A percentile compares a stretch with the other conserved stretches of the same genome.
Evolutionary conservation across 2,329 filamentous ascomycete species (phyloP).

Genomic region (Capronia epimyces): DNA sequence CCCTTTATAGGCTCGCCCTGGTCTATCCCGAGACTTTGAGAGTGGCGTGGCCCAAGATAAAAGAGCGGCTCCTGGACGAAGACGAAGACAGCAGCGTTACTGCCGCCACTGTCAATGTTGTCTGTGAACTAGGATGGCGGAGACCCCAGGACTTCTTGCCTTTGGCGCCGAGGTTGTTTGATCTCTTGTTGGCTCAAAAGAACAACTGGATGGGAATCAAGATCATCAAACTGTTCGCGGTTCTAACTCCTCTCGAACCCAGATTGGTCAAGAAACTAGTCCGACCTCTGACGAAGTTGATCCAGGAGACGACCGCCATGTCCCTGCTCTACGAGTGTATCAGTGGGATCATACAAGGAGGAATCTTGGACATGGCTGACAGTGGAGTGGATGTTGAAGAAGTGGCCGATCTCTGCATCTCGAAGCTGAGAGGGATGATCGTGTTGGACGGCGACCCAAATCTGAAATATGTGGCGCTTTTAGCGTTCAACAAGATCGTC

Average conservation of each 20-base stretch:
- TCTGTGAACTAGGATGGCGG: slow-evolving; percentile 93
- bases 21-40: slow-evolving; percentile 95
- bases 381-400: slow-evolving; percentile 79
- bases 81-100: slow-evolving; percentile 88
- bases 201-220: slow-evolving; percentile 99
- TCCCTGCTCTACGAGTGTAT: slow-evolving; percentile 98
- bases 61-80: slow-evolving; percentile 85
- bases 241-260: slow-evolving; percentile 85
- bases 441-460: slow-evolving; percentile 91
- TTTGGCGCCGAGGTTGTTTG: slow-evolving; percentile 83
- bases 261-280: slow-evolving; percentile 85
- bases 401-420: slow-evolving; percentile 85
- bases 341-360: slow-evolving; percentile 95
- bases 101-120: slow-evolving; percentile 90
- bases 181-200: slow-evolving; percentile 80
- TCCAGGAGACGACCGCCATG: slow-evolving; percentile 93
- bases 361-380: slow-evolving; percentile 78
- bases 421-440: slow-evolving; percentile 89
- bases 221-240: slow-evolving; percentile 97
- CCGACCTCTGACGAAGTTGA: slow-evolving; percentile 84
- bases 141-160: slow-evolving; percentile 90
- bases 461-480: slow-evolving; percentile 90
- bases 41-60: slow-evolving; percentile 94
- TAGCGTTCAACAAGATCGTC: slow-evolving; percentile 95
- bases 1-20: slow-evolving; percentile 83